phyloP scores from a whole-genome alignment of 106 monocot genomes.

The Vanilla planifolia region DNA sequence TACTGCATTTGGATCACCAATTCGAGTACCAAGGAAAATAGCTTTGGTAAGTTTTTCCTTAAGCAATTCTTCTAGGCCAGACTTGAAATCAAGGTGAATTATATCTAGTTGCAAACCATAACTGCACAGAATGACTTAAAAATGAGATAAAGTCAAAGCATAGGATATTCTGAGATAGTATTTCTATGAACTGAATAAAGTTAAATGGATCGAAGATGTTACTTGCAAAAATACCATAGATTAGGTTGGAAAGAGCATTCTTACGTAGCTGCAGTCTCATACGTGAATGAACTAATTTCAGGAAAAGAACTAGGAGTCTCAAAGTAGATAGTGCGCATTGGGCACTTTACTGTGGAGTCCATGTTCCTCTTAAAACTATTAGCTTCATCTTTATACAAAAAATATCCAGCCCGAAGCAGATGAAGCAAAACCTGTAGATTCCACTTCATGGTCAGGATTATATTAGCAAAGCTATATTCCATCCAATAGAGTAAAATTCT shows the following conservation, averaged over 20 bases:
- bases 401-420: constrained; percentile 84
- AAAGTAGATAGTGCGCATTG: constrained; percentile 90
- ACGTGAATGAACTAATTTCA: constrained; percentile 95
- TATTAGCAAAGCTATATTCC: background rate
- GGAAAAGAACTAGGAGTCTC: constrained; percentile 82
- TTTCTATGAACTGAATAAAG: background rate
- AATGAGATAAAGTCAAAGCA: background rate
- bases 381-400: constrained; percentile 40
- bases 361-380: constrained; percentile 17
- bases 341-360: constrained; percentile 31
- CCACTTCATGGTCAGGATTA: constrained; percentile 1
- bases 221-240: background rate
- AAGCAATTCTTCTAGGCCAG: constrained; percentile 72
- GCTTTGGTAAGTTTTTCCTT: constrained; percentile 83
- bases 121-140: constrained; percentile 28
- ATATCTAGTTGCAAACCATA: constrained; percentile 88
- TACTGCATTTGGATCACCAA: constrained; percentile 99
- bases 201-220: background rate
- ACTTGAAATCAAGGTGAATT: constrained; percentile 82
- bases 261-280: constrained; percentile 71
- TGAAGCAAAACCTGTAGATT: constrained; percentile 83
- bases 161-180: background rate
- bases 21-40: constrained; percentile 97
- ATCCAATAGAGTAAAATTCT: constrained; percentile 3
- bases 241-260: constrained; percentile 9